phyloP scores from a whole-genome alignment of 257 asterid species.

The Gentiana dahurica region DNA sequence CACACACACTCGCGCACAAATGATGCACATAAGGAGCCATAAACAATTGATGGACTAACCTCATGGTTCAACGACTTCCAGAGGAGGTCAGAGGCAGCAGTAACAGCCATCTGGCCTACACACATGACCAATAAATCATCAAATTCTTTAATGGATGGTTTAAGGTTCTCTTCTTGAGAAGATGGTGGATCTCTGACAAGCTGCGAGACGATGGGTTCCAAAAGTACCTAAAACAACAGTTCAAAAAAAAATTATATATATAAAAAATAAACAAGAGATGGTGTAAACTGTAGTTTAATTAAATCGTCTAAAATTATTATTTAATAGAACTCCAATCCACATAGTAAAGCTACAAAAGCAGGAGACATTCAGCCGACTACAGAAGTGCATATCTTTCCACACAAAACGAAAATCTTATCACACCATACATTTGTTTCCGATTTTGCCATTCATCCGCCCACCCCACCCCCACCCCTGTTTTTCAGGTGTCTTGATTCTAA shows the following conservation, averaged over 20 bases:
- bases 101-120: slow-evolving; percentile 86
- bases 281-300: background rate
- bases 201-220: slow-evolving; percentile 81
- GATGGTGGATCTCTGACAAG: slow-evolving; percentile 61
- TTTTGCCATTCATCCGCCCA: no score
- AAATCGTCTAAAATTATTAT: no score
- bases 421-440: no score
- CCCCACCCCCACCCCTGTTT: no score
- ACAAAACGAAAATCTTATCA: no score
- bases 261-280: background rate
- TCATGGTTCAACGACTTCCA: slow-evolving; percentile 95
- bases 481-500: no score
- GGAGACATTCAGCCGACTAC: background rate
- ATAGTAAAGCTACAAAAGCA: background rate
- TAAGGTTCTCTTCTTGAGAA: slow-evolving; percentile 32
- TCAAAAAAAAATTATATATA: slow-evolving; percentile 2
- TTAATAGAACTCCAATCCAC: no score
- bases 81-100: slow-evolving; percentile 85
- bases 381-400: background rate
- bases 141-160: slow-evolving; percentile 60
- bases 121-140: slow-evolving; percentile 64
- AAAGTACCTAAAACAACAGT: slow-evolving; percentile 48
- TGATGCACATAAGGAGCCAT: no score
- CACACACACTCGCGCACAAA: no score
- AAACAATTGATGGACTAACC: slow-evolving; percentile 24